Percentiles rank a stretch among this genome's conserved stretches.
These are phyloP conservation scores for Westerdykella aurantiaca DNA, from an alignment of 2,329 filamentous ascomycete genomes.

Conservation along the genomic window DNA sequence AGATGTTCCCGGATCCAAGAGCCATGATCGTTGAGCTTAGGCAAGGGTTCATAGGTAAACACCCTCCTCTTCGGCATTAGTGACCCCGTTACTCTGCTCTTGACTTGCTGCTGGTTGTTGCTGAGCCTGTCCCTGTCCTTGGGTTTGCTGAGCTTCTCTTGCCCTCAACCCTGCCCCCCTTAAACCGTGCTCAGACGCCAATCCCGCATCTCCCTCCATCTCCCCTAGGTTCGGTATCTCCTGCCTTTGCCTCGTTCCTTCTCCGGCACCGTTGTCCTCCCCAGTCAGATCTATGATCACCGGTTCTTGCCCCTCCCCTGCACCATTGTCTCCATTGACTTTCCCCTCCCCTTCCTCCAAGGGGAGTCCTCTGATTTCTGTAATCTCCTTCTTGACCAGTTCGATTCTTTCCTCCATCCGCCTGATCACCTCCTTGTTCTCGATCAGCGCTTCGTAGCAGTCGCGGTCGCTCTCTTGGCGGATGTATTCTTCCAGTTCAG, in stretches of 20 bases:
- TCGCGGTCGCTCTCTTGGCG: conserved; percentile 55
- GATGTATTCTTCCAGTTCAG: conserved; percentile 60
- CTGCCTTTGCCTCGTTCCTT: background rate
- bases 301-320: conserved; percentile 4
- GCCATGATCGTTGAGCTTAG: no score
- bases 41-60: conserved; percentile 9
- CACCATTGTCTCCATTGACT: conserved; percentile 2
- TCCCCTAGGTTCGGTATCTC: background rate
- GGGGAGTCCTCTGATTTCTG: conserved; percentile 50
- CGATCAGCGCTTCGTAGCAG: conserved; percentile 66
- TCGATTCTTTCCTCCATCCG: conserved; percentile 62
- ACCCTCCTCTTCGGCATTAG: conserved; percentile 9
- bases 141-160: background rate
- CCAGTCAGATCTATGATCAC: background rate
- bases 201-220: background rate
- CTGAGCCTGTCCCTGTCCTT: conserved; percentile 1
- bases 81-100: conserved; percentile 1
- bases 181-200: background rate
- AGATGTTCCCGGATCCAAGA: no score
- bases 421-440: conserved; percentile 64
- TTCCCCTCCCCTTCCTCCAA: conserved; percentile 40
- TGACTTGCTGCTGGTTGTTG: conserved; percentile 2
- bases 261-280: background rate
- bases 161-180: background rate
- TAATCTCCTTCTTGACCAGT: conserved; percentile 60